phyloP scores from a whole-genome alignment of 257 asterid genomes.

The Coffea eugenioides region DNA sequence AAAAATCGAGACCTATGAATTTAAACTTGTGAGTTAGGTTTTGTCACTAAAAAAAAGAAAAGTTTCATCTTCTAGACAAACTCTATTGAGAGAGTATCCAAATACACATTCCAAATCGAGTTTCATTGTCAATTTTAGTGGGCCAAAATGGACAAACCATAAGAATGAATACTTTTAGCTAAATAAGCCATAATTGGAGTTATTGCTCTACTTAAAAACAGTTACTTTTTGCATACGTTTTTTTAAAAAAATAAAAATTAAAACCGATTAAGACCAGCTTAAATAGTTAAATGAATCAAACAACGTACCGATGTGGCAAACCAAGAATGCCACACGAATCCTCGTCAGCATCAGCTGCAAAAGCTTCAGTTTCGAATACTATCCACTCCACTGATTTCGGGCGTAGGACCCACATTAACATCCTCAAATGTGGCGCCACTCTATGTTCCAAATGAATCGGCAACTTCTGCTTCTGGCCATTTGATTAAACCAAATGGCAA shows the following conservation, averaged over 20 bases:
- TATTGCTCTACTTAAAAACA: no score
- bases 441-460: background rate
- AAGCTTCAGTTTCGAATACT: background rate
- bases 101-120: background rate
- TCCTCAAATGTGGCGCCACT: background rate
- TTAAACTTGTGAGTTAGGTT: no score
- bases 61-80: no score
- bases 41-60: no score
- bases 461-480: background rate
- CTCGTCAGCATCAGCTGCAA: background rate
- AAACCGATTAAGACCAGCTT: no score
- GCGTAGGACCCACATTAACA: background rate
- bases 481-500: slow-evolving; percentile 1
- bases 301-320: background rate
- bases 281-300: background rate
- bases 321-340: background rate
- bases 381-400: background rate
- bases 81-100: no score
- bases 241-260: no score
- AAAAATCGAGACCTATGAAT: no score
- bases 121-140: no score
- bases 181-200: background rate
- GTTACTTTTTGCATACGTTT: no score
- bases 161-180: background rate
- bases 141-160: no score